Conservation (phyloP, 2,329 filamentous ascomycete species). For the Pyricularia sp. region DNA sequence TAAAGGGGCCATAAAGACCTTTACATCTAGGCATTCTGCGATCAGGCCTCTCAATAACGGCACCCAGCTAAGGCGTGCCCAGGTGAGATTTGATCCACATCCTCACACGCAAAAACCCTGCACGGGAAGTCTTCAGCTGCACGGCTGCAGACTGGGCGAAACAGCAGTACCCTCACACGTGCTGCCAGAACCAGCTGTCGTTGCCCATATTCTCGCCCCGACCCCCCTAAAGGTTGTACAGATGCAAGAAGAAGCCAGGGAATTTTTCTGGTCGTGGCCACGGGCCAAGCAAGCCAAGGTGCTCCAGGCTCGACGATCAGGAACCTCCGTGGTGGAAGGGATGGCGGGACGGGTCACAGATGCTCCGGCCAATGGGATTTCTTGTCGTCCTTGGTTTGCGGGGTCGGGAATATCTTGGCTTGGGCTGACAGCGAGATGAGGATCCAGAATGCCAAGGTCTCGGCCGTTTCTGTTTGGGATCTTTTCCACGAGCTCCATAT, state of each 20-base stretch:
- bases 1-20: neutral
- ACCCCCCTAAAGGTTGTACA: neutral
- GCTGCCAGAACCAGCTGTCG: neutral
- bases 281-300: slow-evolving; percentile 4
- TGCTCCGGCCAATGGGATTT: neutral
- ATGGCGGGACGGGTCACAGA: neutral
- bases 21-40: neutral
- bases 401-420: neutral
- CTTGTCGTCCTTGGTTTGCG: neutral
- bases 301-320: slow-evolving; percentile 1
- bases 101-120: neutral
- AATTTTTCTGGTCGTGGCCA: neutral
- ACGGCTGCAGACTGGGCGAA: neutral
- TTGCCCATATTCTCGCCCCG: neutral
- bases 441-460: neutral
- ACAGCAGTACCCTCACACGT: neutral
- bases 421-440: neutral
- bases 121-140: neutral
- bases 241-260: neutral
- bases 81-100: neutral
- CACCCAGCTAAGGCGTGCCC: neutral
- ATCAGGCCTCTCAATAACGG: neutral
- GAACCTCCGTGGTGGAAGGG: neutral
- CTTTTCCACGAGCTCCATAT: neutral
- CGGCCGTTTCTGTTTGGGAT: neutral